These are phyloP conservation scores for Metschnikowia anglica DNA, from an alignment of 805 yeast genomes.

Conservation along the genomic window DNA sequence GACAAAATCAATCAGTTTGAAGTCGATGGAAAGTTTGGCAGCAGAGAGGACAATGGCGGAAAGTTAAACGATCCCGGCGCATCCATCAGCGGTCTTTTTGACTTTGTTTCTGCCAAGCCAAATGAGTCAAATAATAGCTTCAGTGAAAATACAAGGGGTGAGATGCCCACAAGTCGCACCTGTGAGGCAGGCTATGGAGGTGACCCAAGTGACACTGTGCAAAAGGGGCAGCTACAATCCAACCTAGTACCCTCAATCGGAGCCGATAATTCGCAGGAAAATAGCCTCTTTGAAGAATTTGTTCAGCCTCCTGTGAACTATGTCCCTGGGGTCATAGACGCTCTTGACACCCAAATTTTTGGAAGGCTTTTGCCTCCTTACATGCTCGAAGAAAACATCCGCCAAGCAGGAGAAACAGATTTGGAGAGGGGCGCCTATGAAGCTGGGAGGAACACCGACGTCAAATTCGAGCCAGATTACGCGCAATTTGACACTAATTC, in stretches of 20 bases:
- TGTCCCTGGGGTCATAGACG: constrained; percentile 82
- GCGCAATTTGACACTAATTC: neutral
- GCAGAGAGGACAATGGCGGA: neutral
- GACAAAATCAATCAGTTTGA: constrained; percentile 29
- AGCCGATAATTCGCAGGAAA: neutral
- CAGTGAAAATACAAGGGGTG: neutral
- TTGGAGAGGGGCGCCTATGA: neutral
- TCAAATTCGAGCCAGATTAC: constrained; percentile 7
- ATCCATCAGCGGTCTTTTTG: neutral
- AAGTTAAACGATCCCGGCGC: neutral
- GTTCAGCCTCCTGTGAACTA: constrained; percentile 36
- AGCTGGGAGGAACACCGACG: neutral
- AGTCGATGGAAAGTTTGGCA: constrained; percentile 1
- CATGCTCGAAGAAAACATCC: constrained; percentile 50
- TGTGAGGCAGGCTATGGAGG: neutral
- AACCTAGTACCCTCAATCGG: neutral
- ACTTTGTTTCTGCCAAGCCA: constrained; percentile 1
- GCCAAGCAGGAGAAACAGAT: constrained; percentile 9
- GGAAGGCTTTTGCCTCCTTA: constrained; percentile 84
- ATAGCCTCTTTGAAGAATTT: constrained; percentile 1
- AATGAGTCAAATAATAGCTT: neutral
- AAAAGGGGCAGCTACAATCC: neutral
- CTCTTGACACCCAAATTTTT: constrained; percentile 78
- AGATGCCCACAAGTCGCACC: neutral
- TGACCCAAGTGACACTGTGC: neutral